Evolutionary conservation across 371 early-diverging fungal species (phyloP), one percentile per base, ranked within the genome.

Genomic region (Globomyces sp.): DNA sequence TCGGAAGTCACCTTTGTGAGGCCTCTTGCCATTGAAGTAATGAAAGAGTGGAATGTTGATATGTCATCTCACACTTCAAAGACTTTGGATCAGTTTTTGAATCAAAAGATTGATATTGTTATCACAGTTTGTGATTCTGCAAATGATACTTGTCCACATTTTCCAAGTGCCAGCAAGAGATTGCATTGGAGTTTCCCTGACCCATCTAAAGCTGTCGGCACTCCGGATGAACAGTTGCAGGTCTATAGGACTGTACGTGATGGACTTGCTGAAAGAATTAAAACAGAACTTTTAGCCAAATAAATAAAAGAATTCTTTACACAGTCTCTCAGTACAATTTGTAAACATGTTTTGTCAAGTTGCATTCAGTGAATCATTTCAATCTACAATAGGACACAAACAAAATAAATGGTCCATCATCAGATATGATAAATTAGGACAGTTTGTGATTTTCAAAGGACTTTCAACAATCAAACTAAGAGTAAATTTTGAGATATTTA

Each of bases 131-230:
- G 72, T 51, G 72, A 69, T 43, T 24, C 34, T 36, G 72, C 69
- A n/a, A 69, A 68, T 50, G 69, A 68, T 13, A 36, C 69, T 10
- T 69, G 69, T 52, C 69, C 72, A 10, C 37, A 9, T 24, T 72
- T 68, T 47, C 53, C 47, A 1, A 59, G 49, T 4, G 72, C 57
- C 11, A 68, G 59, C 40, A 41, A 49, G n/a, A 34, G 68, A 2
- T 37, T 65, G 44, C 69, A 72, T 51, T 72, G 72, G 72, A 64
- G 60, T 42, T 68, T 72, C 42, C 65, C 65, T 10, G 72, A 72
- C 52, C 72, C 72, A 13, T 62, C 63, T 43, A 66, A 70, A 52
- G 66, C 66, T 3, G 36, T 39, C 1, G 67, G 70, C 0, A 67
- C 53, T 24, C 67, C 65, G 34, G 70, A 66, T 24, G 70, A 70